Evolutionary conservation across 108 stramenopile genomes (phyloP), one percentile per base, ranked within the genome.

Genomic region (Pseudonitzschia delicatissima): DNA sequence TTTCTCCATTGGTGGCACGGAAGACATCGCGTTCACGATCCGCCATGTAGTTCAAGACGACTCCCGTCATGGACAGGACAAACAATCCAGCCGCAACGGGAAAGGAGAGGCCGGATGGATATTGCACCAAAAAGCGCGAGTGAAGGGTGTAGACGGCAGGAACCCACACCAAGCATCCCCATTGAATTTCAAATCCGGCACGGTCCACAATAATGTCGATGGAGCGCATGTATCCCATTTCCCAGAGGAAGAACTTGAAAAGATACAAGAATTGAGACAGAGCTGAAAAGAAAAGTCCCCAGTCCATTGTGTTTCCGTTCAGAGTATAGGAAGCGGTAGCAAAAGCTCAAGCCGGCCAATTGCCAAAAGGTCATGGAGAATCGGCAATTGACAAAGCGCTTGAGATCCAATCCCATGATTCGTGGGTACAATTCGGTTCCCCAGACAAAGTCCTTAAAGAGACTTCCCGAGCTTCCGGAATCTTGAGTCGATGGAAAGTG

Each of bases 141-240:
- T 94, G 95, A 28, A 81, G 76, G 4, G 96, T 93, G 82, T 99
- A 99, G 18, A 99, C 79, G 62, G 89, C 75, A 1, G 98, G 99
- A 2, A 99, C 92, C 97, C 97, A 99, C 0, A 99, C 98, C 45
- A 98, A 78, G 70, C 99, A 99, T 59, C 99, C 99, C 98, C 98
- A 99, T 68, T 93, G 93, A 52, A 98, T 84, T 68, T 99, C 95
- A 69, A 96, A 98, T 91, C 80, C 83, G 53, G 81, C 81, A 25
- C 85, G 80, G 60, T 83, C 82, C 26, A 70, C 68, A 66, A 86
- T 86, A 61, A 96, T 99, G 69, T 98, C 99, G 81, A 99, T 99
- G 58, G 93, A 92, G 64, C 96, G 88, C 95, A 98, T 94, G 94
- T 99, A 99, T 66, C 99, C 99, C 91, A 93, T 97, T 75, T 99